phyloP scores from a whole-genome alignment of 306 rosid genomes.

The Cicer cuneatum region DNA sequence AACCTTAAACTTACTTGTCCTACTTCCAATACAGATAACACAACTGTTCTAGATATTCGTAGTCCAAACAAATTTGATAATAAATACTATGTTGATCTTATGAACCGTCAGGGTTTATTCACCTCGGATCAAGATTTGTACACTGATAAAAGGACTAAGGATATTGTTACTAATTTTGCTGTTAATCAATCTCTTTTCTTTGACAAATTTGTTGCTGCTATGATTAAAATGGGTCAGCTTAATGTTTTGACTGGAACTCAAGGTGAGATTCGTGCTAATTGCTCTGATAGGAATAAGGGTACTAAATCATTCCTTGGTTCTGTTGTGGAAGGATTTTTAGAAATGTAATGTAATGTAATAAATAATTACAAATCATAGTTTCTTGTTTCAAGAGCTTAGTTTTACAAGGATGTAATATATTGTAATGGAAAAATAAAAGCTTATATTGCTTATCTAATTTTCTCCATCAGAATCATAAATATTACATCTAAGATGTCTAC shows the following conservation, averaged over 20 bases:
- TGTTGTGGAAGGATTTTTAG: constrained; percentile 38
- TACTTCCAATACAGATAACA: neutral
- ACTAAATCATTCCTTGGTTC: constrained; percentile 44
- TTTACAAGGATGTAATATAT: neutral
- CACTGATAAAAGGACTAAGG: constrained; percentile 51
- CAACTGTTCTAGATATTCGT: constrained; percentile 57
- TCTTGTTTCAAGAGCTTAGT: neutral
- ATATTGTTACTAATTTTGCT: constrained; percentile 63
- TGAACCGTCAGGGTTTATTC: constrained; percentile 72
- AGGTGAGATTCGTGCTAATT: constrained; percentile 73
- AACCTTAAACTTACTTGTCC: constrained; percentile 61
- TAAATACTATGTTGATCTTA: constrained; percentile 66
- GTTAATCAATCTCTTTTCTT: constrained; percentile 58
- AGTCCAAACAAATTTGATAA: constrained; percentile 69
- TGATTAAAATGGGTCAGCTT: constrained; percentile 78
- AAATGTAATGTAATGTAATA: constrained; percentile 25
- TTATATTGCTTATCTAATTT: neutral
- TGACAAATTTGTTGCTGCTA: constrained; percentile 59
- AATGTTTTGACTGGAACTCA: constrained; percentile 60
- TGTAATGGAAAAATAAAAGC: constrained; percentile 3
- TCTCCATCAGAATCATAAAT: too few species aligned
- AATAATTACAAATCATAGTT: neutral
- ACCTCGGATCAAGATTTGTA: constrained; percentile 74
- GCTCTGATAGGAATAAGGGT: constrained; percentile 58
- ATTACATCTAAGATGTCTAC: too few species aligned